Evolutionary conservation across 306 rosid species (phyloP).

Genomic region (Dryas drummondii): DNA sequence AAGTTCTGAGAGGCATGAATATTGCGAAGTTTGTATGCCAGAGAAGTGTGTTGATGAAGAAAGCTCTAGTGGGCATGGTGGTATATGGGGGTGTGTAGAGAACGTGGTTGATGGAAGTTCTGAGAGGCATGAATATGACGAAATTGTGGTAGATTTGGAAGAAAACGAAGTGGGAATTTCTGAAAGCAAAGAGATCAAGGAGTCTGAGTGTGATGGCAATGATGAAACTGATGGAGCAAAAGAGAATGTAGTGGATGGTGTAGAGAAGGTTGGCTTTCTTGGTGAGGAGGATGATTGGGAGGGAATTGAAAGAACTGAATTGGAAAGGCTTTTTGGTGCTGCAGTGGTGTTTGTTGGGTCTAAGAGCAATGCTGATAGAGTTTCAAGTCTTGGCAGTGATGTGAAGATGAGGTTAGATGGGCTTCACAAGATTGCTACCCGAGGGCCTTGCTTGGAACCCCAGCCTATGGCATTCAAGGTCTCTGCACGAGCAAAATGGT

Average conservation of each 20-base stretch:
- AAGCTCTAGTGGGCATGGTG: not conserved
- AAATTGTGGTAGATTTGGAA: slow-evolving; percentile 27
- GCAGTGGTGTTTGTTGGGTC: slow-evolving; percentile 54
- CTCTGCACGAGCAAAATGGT: slow-evolving; percentile 80
- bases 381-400: slow-evolving; percentile 41
- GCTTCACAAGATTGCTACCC: slow-evolving; percentile 63
- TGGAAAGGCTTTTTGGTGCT: slow-evolving; percentile 58
- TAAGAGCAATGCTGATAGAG: slow-evolving; percentile 22
- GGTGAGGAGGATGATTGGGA: slow-evolving; percentile 78
- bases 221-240: slow-evolving; percentile 27
- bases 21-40: not conserved
- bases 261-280: slow-evolving; percentile 17
- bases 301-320: slow-evolving; percentile 70
- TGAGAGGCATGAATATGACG: slow-evolving; percentile 12
- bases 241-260: slow-evolving; percentile 8
- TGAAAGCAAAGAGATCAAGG: slow-evolving; percentile 26
- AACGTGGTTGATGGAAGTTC: slow-evolving; percentile 28
- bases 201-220: slow-evolving; percentile 22
- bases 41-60: slow-evolving; percentile 30
- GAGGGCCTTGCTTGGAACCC: slow-evolving; percentile 67
- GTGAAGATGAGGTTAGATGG: slow-evolving; percentile 55
- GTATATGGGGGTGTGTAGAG: not conserved
- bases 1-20: slow-evolving; percentile 17
- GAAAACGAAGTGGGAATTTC: slow-evolving; percentile 13
- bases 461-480: slow-evolving; percentile 65